Conservation (phyloP, 2,329 filamentous ascomycete genomes). For the Colletotrichum cordylinicola region DNA sequence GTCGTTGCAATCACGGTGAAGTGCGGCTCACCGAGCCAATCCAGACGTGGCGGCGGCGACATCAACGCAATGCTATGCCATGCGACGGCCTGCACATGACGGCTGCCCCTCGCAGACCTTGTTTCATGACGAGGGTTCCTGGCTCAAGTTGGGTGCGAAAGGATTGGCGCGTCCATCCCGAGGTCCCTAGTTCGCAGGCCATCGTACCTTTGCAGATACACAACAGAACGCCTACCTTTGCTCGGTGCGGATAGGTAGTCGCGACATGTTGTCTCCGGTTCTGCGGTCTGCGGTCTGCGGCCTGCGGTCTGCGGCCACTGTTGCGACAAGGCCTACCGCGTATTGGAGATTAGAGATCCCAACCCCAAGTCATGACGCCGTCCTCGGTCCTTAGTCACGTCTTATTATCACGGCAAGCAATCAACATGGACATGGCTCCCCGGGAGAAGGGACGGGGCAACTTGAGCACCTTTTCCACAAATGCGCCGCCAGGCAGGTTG, state of each 20-base stretch:
- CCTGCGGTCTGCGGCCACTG: not conserved
- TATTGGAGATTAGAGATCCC: not conserved
- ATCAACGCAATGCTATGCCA: not conserved
- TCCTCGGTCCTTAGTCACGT: not conserved
- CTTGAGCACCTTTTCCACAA: conserved; percentile 13
- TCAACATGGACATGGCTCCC: conserved; percentile 2
- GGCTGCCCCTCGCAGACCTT: not conserved
- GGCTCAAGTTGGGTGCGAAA: conserved; percentile 11
- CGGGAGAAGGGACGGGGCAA: conserved; percentile 12
- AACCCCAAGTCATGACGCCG: conserved; percentile 4
- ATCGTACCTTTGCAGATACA: not conserved
- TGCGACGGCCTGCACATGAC: not conserved
- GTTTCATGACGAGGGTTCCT: conserved; percentile 18
- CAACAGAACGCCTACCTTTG: not conserved
- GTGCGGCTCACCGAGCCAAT: conserved; percentile 15
- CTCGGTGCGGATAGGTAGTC: not conserved
- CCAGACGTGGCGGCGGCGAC: not conserved
- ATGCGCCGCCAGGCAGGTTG: conserved; percentile 8
- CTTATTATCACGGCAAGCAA: not conserved
- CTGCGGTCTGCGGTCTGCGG: not conserved
- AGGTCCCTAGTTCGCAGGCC: not conserved
- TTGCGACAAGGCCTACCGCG: not conserved
- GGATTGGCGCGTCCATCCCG: conserved; percentile 16
- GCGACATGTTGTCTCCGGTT: not conserved
- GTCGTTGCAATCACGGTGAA: conserved; percentile 1